A percentile compares a stretch with the other conserved stretches of the same genome.
phyloP scores from a whole-genome alignment of 495 filamentous ascomycete genomes.

The Aspergillus olivimuriae region DNA sequence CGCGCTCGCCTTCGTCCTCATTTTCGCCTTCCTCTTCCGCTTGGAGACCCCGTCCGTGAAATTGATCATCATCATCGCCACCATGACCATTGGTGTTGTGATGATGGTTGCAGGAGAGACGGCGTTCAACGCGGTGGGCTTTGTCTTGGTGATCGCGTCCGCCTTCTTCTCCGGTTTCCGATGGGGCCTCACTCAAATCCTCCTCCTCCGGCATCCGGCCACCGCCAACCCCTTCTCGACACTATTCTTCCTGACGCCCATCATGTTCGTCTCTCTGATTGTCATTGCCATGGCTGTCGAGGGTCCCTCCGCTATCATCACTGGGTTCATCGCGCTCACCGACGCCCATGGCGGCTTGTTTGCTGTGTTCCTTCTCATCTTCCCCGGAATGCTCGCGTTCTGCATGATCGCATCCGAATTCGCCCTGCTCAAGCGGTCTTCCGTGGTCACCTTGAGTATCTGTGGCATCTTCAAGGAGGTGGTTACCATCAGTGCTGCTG shows the following conservation, averaged over 20 bases:
- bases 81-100: slow-evolving; percentile 91
- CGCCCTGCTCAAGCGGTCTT: slow-evolving; percentile 87
- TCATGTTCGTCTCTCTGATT: slow-evolving; percentile 87
- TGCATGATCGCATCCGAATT: slow-evolving; percentile 97
- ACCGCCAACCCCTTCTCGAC: slow-evolving; percentile 95
- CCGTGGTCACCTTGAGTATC: slow-evolving; percentile 91
- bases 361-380: slow-evolving; percentile 62
- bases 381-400: slow-evolving; percentile 89
- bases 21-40: slow-evolving; percentile 93
- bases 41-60: slow-evolving; percentile 83
- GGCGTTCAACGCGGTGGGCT: slow-evolving; percentile 83
- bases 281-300: slow-evolving; percentile 81
- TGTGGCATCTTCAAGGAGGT: slow-evolving; percentile 99
- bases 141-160: slow-evolving; percentile 84
- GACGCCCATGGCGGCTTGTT: slow-evolving; percentile 56
- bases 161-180: slow-evolving; percentile 96
- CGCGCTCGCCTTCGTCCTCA: slow-evolving; percentile 84
- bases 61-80: slow-evolving; percentile 77
- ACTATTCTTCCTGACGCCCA: slow-evolving; percentile 91
- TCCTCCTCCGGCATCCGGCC: slow-evolving; percentile 88
- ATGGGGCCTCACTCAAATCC: slow-evolving; percentile 94
- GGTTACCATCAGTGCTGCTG: slow-evolving; percentile 87
- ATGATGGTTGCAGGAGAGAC: slow-evolving; percentile 99
- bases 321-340: slow-evolving; percentile 56
- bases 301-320: slow-evolving; percentile 58